phyloP scores from a whole-genome alignment of 768 basidiomycete genomes.

The Pilatotrama ljubarskyi region DNA sequence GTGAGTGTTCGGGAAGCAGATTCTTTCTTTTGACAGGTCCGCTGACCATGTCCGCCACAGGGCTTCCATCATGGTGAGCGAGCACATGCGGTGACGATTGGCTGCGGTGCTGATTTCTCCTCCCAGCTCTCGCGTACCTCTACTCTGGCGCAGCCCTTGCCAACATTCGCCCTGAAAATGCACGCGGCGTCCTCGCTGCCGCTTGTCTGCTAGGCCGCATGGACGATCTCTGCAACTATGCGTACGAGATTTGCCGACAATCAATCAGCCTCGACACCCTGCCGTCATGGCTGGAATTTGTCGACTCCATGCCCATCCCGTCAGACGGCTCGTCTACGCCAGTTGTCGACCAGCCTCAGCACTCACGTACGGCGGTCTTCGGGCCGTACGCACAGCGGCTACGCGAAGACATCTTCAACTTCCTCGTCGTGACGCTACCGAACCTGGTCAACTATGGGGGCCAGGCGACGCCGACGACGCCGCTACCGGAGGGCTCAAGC shows the following conservation, averaged over 20 bases:
- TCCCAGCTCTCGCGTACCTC: conserved; percentile 72
- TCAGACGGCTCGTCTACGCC: conserved; percentile 54
- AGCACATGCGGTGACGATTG: not conserved
- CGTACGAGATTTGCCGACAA: conserved; percentile 75
- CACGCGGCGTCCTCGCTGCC: conserved; percentile 82
- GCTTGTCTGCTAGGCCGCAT: conserved; percentile 84
- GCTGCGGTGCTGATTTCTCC: not conserved
- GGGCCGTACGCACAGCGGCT: conserved; percentile 76
- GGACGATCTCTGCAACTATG: conserved; percentile 78
- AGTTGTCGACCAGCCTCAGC: conserved; percentile 27
- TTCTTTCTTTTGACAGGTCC: conserved; percentile 17
- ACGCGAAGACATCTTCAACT: conserved; percentile 76
- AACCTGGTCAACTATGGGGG: conserved; percentile 53
- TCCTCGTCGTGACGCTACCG: conserved; percentile 74
- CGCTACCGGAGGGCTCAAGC: conserved; percentile 37
- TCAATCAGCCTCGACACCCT: conserved; percentile 79
- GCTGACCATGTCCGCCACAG: conserved; percentile 34
- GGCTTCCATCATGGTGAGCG: conserved; percentile 46
- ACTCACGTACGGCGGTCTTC: conserved; percentile 57
- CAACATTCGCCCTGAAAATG: conserved; percentile 73
- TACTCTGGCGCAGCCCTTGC: conserved; percentile 73
- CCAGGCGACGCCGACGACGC: conserved; percentile 33
- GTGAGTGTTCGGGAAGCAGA: conserved; percentile 43
- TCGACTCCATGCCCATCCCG: conserved; percentile 54
- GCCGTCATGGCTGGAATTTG: conserved; percentile 74